These are phyloP conservation scores for Salix koriyanagi DNA, from an alignment of 345 rosid species.

Conservation along the genomic window DNA sequence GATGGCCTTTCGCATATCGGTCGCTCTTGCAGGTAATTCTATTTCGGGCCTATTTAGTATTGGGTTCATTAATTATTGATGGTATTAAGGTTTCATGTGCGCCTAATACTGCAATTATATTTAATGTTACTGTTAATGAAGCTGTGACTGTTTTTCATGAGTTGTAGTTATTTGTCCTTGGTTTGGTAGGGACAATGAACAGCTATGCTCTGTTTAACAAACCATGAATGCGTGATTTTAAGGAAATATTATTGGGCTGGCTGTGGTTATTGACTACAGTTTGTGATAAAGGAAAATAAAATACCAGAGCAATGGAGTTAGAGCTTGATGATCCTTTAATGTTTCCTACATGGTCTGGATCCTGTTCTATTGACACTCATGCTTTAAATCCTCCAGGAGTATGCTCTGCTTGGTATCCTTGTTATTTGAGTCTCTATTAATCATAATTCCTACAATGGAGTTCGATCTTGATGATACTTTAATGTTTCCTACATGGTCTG, in stretches of 20 bases:
- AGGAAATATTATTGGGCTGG: background rate
- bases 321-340: background rate
- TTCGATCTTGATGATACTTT: background rate
- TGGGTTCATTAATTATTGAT: background rate
- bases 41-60: background rate
- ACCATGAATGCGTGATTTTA: background rate
- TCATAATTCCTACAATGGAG: background rate
- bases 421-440: background rate
- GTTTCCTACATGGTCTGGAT: background rate
- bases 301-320: background rate
- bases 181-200: background rate
- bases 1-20: constrained; percentile 71
- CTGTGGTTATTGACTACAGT: background rate
- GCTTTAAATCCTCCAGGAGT: too few species aligned
- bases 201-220: background rate
- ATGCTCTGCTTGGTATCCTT: background rate
- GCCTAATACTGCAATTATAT: background rate
- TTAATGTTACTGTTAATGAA: background rate
- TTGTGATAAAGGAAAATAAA: background rate
- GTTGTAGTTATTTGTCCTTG: background rate
- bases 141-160: background rate
- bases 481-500: background rate
- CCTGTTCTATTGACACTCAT: background rate
- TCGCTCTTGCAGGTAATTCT: constrained; percentile 62
- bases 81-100: background rate